Conservation (phyloP, 148 eudicot genomes). For the Beta vulgaris region DNA sequence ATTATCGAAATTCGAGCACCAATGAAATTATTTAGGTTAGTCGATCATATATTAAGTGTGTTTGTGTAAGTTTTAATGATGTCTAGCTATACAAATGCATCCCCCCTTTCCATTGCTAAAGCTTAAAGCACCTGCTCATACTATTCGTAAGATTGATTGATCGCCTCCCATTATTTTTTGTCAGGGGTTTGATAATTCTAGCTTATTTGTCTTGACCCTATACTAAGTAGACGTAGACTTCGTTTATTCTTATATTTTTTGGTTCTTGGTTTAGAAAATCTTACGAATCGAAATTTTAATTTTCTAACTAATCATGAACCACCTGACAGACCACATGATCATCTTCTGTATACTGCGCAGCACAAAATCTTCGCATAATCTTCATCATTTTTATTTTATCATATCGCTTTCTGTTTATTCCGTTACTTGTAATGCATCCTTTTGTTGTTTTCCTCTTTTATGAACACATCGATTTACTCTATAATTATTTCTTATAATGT, state of each 20-base stretch:
- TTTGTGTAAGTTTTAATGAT: too few species aligned
- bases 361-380: slow-evolving; percentile 23
- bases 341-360: not conserved
- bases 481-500: not conserved
- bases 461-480: not conserved
- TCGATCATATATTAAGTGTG: too few species aligned
- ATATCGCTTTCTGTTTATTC: not conserved
- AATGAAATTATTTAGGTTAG: too few species aligned
- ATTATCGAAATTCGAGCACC: too few species aligned
- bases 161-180: too few species aligned
- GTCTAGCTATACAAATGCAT: too few species aligned
- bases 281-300: not conserved
- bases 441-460: not conserved
- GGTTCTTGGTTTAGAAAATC: not conserved
- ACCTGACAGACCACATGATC: slow-evolving; percentile 30
- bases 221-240: too few species aligned
- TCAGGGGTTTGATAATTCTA: not conserved
- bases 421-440: not conserved
- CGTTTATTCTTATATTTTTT: too few species aligned
- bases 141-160: too few species aligned
- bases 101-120: too few species aligned
- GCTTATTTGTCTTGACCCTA: not conserved
- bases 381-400: slow-evolving; percentile 2
- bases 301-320: slow-evolving; percentile 10
- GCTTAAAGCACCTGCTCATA: too few species aligned